phyloP scores from a whole-genome alignment of 352 stramenopile genomes.

The Globisporangium spiculum region DNA sequence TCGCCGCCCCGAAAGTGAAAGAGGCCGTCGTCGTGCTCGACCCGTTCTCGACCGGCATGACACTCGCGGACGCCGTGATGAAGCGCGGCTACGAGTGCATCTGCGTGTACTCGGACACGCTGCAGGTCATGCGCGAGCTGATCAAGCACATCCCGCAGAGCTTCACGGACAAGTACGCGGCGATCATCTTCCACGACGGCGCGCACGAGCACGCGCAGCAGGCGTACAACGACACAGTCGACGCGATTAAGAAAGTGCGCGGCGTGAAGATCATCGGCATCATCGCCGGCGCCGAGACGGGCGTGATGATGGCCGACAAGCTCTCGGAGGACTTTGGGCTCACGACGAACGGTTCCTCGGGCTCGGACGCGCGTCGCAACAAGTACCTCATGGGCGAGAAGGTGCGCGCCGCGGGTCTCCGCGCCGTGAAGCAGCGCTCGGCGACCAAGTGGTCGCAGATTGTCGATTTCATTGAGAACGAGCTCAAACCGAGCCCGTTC shows the following conservation, averaged over 20 bases:
- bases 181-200: conserved; percentile 68
- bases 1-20: conserved; percentile 23
- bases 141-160: conserved; percentile 61
- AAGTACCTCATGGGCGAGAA: conserved; percentile 90
- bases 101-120: conserved; percentile 81
- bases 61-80: conserved; percentile 91
- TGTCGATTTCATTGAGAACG: conserved; percentile 62
- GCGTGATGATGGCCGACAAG: conserved; percentile 90
- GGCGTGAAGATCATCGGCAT: conserved; percentile 77
- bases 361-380: conserved; percentile 61
- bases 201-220: conserved; percentile 40
- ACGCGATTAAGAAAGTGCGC: background rate
- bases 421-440: conserved; percentile 90
- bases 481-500: conserved; percentile 64
- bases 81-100: conserved; percentile 88
- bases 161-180: conserved; percentile 70
- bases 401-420: conserved; percentile 83
- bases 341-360: conserved; percentile 83
- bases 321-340: conserved; percentile 86
- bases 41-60: conserved; percentile 94
- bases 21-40: conserved; percentile 93
- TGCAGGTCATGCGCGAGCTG: conserved; percentile 80
- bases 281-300: conserved; percentile 90
- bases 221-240: conserved; percentile 31
- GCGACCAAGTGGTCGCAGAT: conserved; percentile 73